phyloP scores from a whole-genome alignment of 1,139 yeast genomes.

The Geotrichum aggregatum region DNA sequence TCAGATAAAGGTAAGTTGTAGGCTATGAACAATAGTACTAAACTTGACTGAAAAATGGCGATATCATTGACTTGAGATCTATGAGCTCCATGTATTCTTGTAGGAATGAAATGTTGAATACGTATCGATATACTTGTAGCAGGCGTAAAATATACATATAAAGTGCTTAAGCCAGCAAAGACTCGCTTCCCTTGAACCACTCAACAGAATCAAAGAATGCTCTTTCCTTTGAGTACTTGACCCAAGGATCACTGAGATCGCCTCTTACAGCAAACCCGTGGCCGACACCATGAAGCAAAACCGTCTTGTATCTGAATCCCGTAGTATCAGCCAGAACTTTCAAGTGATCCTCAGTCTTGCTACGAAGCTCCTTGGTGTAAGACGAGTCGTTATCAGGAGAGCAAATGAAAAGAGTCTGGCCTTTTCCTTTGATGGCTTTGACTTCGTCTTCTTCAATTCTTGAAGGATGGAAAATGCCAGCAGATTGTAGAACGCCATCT shows the following conservation, averaged over 20 bases:
- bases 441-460: slow-evolving; percentile 62
- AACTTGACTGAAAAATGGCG: too few species aligned
- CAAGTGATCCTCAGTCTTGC: slow-evolving; percentile 55
- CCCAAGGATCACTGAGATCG: slow-evolving; percentile 52
- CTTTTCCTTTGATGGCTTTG: slow-evolving; percentile 51
- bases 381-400: slow-evolving; percentile 67
- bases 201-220: slow-evolving; percentile 55
- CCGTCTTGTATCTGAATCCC: slow-evolving; percentile 51
- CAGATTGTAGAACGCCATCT: slow-evolving; percentile 45
- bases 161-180: neutral
- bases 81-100: too few species aligned
- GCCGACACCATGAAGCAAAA: slow-evolving; percentile 54
- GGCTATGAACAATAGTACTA: too few species aligned
- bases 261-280: slow-evolving; percentile 83
- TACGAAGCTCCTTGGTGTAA: slow-evolving; percentile 62
- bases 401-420: slow-evolving; percentile 54
- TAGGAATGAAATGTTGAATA: too few species aligned
- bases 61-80: too few species aligned
- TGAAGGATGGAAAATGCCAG: slow-evolving; percentile 80
- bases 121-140: too few species aligned
- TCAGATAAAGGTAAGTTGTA: slow-evolving; percentile 13
- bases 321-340: slow-evolving; percentile 34
- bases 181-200: slow-evolving; percentile 43
- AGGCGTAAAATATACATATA: neutral
- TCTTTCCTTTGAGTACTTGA: slow-evolving; percentile 67